Base-by-base conservation (phyloP, 1,139 yeast species). In the Geotrichum carabidarum region DNA sequence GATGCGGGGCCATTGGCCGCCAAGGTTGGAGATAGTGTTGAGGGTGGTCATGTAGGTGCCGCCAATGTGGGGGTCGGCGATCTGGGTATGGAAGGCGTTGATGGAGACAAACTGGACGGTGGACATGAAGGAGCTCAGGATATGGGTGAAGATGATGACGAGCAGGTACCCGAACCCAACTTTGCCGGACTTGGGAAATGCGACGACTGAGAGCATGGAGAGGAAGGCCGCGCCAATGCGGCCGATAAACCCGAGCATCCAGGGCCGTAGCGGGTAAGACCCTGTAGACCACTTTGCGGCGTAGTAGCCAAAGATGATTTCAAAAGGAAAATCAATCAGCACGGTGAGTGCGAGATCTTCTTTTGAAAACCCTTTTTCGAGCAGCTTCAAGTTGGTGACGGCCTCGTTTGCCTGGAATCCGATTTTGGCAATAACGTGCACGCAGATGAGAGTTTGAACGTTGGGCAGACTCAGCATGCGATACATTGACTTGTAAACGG, bases 1-100 rank as follows among this genome's bases (percentile, higher is more conserved):
- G 30, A 89, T 74, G 57, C 91, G 78, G 0, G 99, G 99, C 99
- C 99, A 94, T 31, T 95, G 94, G 4, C 99, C 99, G 37, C 99
- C 99, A 56, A 91, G 78, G 66, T 93, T 93, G 38, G 95, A 84
- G 51, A 93, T 75, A 0, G 99, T 93, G 70, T 94, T 94, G 56
- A 93, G 75, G 0, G 96, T 84, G 0, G 99, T 93, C 98, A 94
- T 93, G 69, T 93, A 93, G 0, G 99, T 94, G 1, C 99, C 99
- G 15, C 99, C 99, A 63, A 93, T 88, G 12, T 83, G 72, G 0
- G 99, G 98, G 68, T 93, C 99, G 1, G 99, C 96, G 53, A 94
- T 87, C 64, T 85, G 84, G 4, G 97, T 91, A 70, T 91, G 97
- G 75, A 93, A 94, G 0, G 98, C 95, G 66, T 91, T 86, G 54